phyloP scores from a whole-genome alignment of 805 yeast genomes.

The Candida maris region DNA sequence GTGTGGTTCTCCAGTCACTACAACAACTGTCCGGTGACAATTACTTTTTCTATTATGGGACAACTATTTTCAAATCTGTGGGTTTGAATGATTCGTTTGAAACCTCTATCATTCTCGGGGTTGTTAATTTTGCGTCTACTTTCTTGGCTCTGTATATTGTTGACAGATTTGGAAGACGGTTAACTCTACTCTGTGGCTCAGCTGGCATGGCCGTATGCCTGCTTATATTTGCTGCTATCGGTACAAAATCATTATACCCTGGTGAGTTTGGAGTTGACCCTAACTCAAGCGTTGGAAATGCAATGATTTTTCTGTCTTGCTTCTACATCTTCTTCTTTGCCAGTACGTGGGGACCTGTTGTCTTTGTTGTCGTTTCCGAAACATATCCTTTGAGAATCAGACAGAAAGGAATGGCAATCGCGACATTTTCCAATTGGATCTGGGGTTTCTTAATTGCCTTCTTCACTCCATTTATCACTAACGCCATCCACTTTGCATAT shows the following conservation, averaged over 20 bases:
- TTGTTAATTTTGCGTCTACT: slow-evolving; percentile 55
- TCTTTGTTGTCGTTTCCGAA: slow-evolving; percentile 64
- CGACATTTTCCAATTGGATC: slow-evolving; percentile 64
- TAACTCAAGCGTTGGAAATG: slow-evolving; percentile 52
- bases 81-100: slow-evolving; percentile 54
- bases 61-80: slow-evolving; percentile 56
- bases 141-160: slow-evolving; percentile 49
- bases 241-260: slow-evolving; percentile 44
- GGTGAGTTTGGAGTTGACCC: slow-evolving; percentile 38
- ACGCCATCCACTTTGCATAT: slow-evolving; percentile 52
- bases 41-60: slow-evolving; percentile 65
- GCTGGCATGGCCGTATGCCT: slow-evolving; percentile 53
- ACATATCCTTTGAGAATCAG: slow-evolving; percentile 65
- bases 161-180: slow-evolving; percentile 53
- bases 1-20: slow-evolving; percentile 55
- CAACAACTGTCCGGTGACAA: slow-evolving; percentile 64
- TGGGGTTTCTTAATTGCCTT: slow-evolving; percentile 56
- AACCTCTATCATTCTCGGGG: slow-evolving; percentile 58
- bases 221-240: slow-evolving; percentile 58
- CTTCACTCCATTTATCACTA: slow-evolving; percentile 54
- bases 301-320: slow-evolving; percentile 64
- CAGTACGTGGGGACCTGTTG: slow-evolving; percentile 73
- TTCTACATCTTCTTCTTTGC: slow-evolving; percentile 66
- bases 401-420: slow-evolving; percentile 60
- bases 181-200: slow-evolving; percentile 47